phyloP scores from a whole-genome alignment of 2,329 filamentous ascomycete genomes.

The Ceratocystis cubensis region DNA sequence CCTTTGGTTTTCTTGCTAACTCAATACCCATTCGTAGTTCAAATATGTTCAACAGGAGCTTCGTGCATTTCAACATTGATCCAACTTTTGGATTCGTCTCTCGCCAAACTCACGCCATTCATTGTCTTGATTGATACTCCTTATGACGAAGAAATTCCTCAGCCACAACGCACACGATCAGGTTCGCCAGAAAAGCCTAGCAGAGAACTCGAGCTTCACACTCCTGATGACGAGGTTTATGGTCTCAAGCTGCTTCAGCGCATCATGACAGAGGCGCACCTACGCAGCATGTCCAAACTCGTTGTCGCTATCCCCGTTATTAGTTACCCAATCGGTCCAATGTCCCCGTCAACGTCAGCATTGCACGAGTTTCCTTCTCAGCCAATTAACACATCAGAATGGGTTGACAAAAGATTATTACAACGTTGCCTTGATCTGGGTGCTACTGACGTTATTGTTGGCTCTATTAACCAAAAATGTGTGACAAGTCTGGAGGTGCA shows the following conservation, averaged over 20 bases:
- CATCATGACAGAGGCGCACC: constrained; percentile 45
- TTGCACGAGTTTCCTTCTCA: constrained; percentile 22
- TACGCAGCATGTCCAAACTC: constrained; percentile 44
- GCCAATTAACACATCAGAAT: constrained; percentile 27
- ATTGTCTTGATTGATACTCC: constrained; percentile 46
- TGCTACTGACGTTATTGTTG: constrained; percentile 72
- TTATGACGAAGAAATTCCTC: constrained; percentile 36
- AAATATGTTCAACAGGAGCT: constrained; percentile 41
- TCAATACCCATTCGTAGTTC: constrained; percentile 31
- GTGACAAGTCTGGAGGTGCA: constrained; percentile 68
- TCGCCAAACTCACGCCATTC: constrained; percentile 36
- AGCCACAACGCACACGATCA: constrained; percentile 27
- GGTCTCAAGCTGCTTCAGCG: constrained; percentile 43
- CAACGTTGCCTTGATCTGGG: constrained; percentile 72
- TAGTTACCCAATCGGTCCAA: constrained; percentile 29
- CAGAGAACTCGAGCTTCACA: constrained; percentile 31
- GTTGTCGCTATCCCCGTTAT: constrained; percentile 46
- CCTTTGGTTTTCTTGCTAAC: constrained; percentile 23
- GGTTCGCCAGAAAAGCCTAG: constrained; percentile 36
- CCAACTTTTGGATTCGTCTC: constrained; percentile 36
- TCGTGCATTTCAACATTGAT: constrained; percentile 43
- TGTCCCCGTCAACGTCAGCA: constrained; percentile 26
- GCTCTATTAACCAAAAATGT: constrained; percentile 61
- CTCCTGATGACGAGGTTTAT: constrained; percentile 39
- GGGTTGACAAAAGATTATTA: constrained; percentile 37